Evolutionary conservation across 148 eudicot species (phyloP).

Genomic region (Suaeda aralocaspica): DNA sequence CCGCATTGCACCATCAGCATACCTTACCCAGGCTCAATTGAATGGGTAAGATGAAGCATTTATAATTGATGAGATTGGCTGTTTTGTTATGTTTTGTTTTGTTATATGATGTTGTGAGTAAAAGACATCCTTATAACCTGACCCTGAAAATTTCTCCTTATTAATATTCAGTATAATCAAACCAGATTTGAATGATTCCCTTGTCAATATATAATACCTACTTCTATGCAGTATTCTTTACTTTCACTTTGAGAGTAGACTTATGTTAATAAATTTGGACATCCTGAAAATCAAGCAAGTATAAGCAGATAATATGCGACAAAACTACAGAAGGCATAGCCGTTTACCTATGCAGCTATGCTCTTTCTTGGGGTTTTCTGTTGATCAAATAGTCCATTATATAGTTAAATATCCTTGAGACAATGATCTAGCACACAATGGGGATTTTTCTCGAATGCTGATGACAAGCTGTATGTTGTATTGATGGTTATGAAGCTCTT

Average conservation of each 20-base stretch:
- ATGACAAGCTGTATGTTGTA: not conserved
- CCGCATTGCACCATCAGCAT: slow-evolving; percentile 67
- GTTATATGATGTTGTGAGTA: not conserved
- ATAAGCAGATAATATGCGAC: not conserved
- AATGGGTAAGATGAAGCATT: slow-evolving; percentile 51
- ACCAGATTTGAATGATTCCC: not conserved
- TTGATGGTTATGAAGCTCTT: not conserved
- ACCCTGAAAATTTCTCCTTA: not conserved
- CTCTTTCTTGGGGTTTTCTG: no score
- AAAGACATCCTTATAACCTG: not conserved
- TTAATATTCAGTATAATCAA: not conserved
- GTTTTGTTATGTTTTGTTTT: not conserved
- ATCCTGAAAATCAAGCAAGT: not conserved
- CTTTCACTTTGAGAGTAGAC: not conserved
- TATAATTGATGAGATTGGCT: not conserved
- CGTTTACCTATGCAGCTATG: no score
- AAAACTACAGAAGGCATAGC: no score
- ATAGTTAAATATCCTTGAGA: no score
- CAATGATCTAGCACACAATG: no score
- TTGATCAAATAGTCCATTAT: no score
- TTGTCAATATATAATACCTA: not conserved
- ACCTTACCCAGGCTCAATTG: slow-evolving; percentile 50
- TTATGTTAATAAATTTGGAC: not conserved
- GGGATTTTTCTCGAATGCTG: not conserved
- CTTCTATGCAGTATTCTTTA: not conserved